phyloP scores from a whole-genome alignment of 2,329 filamentous ascomycete genomes.

The Colletotrichum abscissum region DNA sequence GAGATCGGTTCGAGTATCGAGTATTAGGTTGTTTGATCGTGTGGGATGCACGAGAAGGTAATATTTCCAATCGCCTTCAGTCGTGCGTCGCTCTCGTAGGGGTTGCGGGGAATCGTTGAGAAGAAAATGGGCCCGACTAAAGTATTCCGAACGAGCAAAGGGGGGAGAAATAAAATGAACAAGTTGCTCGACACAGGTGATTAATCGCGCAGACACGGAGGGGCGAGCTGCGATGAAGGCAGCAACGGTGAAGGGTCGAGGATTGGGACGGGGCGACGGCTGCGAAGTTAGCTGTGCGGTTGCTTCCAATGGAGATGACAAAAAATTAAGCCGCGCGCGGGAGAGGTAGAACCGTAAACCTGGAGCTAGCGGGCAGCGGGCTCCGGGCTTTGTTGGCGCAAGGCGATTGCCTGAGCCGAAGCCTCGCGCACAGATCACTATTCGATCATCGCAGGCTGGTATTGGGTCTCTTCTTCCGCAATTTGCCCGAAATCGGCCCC shows the following conservation, averaged over 20 bases:
- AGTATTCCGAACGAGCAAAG: neutral
- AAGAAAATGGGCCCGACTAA: slow-evolving; percentile 8
- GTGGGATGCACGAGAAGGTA: slow-evolving; percentile 18
- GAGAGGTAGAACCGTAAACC: slow-evolving; percentile 28
- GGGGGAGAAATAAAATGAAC: neutral
- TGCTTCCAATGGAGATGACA: slow-evolving; percentile 28
- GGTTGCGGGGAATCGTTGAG: slow-evolving; percentile 12
- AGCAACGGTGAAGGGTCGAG: slow-evolving; percentile 16
- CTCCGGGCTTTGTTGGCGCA: slow-evolving; percentile 34
- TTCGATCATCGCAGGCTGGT: neutral
- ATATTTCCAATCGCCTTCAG: neutral
- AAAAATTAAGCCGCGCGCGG: slow-evolving; percentile 34
- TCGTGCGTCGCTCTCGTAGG: slow-evolving; percentile 15
- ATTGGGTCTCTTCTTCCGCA: slow-evolving; percentile 16
- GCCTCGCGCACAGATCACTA: slow-evolving; percentile 21
- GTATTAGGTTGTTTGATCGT: slow-evolving; percentile 4
- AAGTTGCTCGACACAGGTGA: slow-evolving; percentile 3
- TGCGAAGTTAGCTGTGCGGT: slow-evolving; percentile 21
- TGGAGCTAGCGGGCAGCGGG: slow-evolving; percentile 32
- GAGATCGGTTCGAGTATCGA: slow-evolving; percentile 15
- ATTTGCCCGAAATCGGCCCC: slow-evolving; percentile 31
- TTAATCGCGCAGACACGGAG: neutral
- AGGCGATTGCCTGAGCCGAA: slow-evolving; percentile 30
- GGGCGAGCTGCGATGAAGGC: slow-evolving; percentile 2
- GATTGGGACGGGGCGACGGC: slow-evolving; percentile 16